These are phyloP conservation scores for Podospora fimiseda DNA, from an alignment of 495 filamentous ascomycete species.

Conservation along the genomic window DNA sequence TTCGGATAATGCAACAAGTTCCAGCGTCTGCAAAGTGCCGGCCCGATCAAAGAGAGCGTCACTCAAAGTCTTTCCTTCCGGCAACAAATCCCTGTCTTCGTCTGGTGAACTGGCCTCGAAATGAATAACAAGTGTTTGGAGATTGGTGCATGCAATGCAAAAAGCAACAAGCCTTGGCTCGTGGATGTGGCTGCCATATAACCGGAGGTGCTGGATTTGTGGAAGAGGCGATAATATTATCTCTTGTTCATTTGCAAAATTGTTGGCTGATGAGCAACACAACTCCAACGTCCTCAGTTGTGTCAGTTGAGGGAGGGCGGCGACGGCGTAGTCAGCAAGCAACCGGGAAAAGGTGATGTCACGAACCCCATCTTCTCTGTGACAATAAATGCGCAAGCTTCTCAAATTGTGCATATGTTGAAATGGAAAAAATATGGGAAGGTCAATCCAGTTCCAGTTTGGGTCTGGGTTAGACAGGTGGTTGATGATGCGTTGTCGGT, in stretches of 20 bases:
- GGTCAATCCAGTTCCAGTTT: conserved; percentile 1
- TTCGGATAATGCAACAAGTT: conserved; percentile 24
- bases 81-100: conserved; percentile 24
- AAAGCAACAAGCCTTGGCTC: conserved; percentile 25
- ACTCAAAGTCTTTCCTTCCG: conserved; percentile 26
- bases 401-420: conserved; percentile 13
- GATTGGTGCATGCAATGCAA: conserved; percentile 25
- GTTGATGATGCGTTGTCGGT: conserved; percentile 13
- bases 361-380: conserved; percentile 24
- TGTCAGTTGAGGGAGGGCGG: conserved; percentile 11
- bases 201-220: conserved; percentile 24
- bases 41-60: conserved; percentile 22
- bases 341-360: conserved; percentile 19
- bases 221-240: conserved; percentile 21
- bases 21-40: conserved; percentile 18
- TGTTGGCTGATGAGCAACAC: conserved; percentile 24
- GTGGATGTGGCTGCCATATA: conserved; percentile 29
- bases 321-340: conserved; percentile 23
- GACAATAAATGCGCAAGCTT: conserved; percentile 30
- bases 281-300: conserved; percentile 29
- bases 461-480: conserved; percentile 7
- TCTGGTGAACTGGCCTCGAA: conserved; percentile 25
- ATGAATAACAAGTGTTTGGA: conserved; percentile 26
- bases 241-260: conserved; percentile 3
- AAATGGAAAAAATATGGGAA: conserved; percentile 16